A percentile compares a stretch with the other conserved stretches of the same genome.
Conservation (phyloP, 208 protist species). For the Wallacemonas sp. region DNA sequence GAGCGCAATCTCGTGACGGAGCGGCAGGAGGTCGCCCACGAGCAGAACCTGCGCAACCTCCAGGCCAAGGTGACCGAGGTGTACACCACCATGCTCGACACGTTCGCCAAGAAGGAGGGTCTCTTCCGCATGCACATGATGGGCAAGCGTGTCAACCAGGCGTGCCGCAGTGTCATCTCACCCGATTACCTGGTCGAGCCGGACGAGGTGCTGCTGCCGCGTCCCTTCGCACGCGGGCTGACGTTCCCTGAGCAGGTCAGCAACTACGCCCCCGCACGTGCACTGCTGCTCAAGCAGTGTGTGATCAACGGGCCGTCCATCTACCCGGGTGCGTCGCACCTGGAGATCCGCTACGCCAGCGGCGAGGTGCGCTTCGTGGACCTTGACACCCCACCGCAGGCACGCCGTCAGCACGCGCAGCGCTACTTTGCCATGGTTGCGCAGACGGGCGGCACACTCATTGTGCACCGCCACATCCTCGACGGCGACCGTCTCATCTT, state of each 20-base stretch:
- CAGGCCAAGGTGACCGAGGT: conserved; percentile 83
- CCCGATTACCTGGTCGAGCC: conserved; percentile 98
- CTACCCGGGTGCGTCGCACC: conserved; percentile 98
- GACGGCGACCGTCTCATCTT: conserved; percentile 98
- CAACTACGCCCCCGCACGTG: conserved; percentile 65
- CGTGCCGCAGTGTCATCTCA: conserved; percentile 98
- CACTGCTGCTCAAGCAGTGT: conserved; percentile 89
- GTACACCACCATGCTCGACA: conserved; percentile 74
- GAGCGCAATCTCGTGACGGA: conserved; percentile 44
- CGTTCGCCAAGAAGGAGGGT: conserved; percentile 99
- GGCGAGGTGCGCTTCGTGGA: conserved; percentile 82
- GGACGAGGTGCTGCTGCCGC: conserved; percentile 95
- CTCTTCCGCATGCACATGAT: conserved; percentile 99
- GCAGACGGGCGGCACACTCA: conserved; percentile 63
- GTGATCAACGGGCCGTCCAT: conserved; percentile 97
- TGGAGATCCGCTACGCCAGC: conserved; percentile 83
- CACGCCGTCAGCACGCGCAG: conserved; percentile 75
- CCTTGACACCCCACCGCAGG: conserved; percentile 68
- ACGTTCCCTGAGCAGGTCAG: conserved; percentile 96
- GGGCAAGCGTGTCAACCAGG: conserved; percentile 99
- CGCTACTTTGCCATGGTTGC: conserved; percentile 76
- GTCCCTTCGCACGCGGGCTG: conserved; percentile 94
- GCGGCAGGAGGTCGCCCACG: conserved; percentile 67
- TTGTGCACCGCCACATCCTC: conserved; percentile 97
- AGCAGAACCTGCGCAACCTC: conserved; percentile 86